Conservation (phyloP, 768 basidiomycete species). For the Xerocomus brunneocitrinus region DNA sequence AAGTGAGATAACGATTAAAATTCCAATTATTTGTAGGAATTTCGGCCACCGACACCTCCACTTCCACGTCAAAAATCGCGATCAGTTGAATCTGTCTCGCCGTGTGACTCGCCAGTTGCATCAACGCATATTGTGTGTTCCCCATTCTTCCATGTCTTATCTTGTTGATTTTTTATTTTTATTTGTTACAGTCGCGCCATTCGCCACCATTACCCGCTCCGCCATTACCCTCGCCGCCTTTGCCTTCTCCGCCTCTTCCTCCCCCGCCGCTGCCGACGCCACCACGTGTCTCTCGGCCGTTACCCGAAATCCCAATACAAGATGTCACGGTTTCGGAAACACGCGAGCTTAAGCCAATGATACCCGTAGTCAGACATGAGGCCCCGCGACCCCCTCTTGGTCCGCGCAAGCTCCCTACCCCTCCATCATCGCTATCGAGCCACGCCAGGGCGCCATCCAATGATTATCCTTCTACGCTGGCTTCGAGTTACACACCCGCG, state of each 20-base stretch:
- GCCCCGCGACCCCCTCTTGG: conserved; percentile 15
- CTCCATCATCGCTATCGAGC: conserved; percentile 21
- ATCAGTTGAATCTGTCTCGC: conserved; percentile 27
- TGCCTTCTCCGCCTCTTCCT: conserved; percentile 18
- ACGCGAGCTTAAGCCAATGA: conserved; percentile 16
- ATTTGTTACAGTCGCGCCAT: conserved; percentile 20
- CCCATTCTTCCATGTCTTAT: conserved; percentile 3
- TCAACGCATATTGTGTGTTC: conserved; percentile 24
- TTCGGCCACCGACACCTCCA: conserved; percentile 59
- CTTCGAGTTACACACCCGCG: conserved; percentile 27
- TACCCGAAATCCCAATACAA: conserved; percentile 28
- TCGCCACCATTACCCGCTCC: conserved; percentile 16
- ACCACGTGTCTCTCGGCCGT: conserved; percentile 25
- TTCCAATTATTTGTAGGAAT: conserved; percentile 34
- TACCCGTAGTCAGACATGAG: conserved; percentile 16
- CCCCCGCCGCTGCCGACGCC: conserved; percentile 26
- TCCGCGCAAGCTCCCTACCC: conserved; percentile 31
- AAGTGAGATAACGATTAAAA: background rate
- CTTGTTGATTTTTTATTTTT: background rate
- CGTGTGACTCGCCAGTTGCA: conserved; percentile 29
- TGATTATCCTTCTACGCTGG: conserved; percentile 23
- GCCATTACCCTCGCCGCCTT: conserved; percentile 13
- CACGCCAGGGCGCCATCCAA: conserved; percentile 19
- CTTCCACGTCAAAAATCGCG: conserved; percentile 38
- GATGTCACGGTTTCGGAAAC: conserved; percentile 11